Percentiles rank a stretch among this genome's conserved stretches.
Conservation (phyloP, 345 rosid species). For the Eucalyptus pumila region DNA sequence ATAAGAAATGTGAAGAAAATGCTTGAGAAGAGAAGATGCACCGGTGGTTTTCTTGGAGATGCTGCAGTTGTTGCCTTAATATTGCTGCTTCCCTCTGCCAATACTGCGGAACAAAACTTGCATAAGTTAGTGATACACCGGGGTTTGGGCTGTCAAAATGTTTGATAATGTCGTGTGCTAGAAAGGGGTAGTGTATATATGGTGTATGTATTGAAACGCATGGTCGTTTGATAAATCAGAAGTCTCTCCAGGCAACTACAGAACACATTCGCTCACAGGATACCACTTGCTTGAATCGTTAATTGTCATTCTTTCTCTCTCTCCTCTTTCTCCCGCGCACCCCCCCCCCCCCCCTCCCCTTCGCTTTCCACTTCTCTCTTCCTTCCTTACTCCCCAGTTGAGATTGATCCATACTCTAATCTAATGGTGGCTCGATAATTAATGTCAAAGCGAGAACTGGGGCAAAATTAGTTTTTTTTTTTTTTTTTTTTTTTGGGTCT, state of each 20-base stretch:
- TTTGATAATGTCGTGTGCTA: neutral
- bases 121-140: neutral
- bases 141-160: neutral
- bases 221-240: neutral
- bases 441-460: neutral
- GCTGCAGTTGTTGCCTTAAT: constrained; percentile 59
- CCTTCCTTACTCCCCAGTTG: too few species aligned
- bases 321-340: accelerated
- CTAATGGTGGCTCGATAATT: neutral
- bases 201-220: neutral
- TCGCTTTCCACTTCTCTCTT: too few species aligned
- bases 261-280: neutral
- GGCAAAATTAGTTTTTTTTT: neutral
- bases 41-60: constrained; percentile 76
- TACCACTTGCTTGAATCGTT: neutral
- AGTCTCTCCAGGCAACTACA: neutral
- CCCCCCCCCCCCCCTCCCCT: too few species aligned
- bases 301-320: neutral
- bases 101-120: constrained; percentile 28
- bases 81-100: constrained; percentile 79
- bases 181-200: neutral
- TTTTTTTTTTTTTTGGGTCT: neutral
- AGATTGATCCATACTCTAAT: too few species aligned
- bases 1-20: neutral
- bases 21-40: constrained; percentile 1